Conservation (phyloP, 306 rosid species). For the Datisca glomerata region DNA sequence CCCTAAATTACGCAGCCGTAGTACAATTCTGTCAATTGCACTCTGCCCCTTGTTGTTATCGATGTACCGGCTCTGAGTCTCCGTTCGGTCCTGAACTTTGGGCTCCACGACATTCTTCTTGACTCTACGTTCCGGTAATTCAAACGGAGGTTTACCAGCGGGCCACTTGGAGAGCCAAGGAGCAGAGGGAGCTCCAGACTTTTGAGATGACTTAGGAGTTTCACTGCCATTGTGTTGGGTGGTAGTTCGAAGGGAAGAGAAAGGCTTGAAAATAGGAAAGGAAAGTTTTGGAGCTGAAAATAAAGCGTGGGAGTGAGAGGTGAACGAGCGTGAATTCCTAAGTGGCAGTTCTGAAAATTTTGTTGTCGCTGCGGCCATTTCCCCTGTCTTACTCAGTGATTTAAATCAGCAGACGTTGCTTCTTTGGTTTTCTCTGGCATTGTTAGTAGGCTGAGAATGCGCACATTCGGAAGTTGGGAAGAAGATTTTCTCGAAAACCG, state of each 20-base stretch:
- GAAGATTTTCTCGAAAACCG: neutral
- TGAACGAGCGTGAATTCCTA: conserved; percentile 31
- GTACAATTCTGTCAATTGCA: conserved; percentile 69
- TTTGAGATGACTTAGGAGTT: conserved; percentile 20
- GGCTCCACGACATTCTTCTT: conserved; percentile 15
- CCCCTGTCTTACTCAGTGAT: neutral
- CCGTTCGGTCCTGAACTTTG: conserved; percentile 14
- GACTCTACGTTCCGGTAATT: conserved; percentile 8
- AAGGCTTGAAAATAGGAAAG: conserved; percentile 32
- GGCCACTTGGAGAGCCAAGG: conserved; percentile 63
- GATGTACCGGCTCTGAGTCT: conserved; percentile 12
- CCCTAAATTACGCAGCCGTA: conserved; percentile 63
- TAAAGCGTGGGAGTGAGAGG: conserved; percentile 30
- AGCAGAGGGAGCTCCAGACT: conserved; percentile 30
- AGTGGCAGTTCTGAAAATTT: conserved; percentile 44
- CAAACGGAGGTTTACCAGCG: conserved; percentile 17
- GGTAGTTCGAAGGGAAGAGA: conserved; percentile 12
- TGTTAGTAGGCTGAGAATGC: conserved; percentile 16
- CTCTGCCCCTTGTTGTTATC: conserved; percentile 32
- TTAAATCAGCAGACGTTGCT: neutral
- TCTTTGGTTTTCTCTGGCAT: conserved; percentile 3
- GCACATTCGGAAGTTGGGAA: conserved; percentile 2
- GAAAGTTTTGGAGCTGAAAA: conserved; percentile 35
- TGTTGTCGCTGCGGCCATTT: conserved; percentile 37
- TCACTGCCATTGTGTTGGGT: conserved; percentile 13